Evolutionary conservation across 495 filamentous ascomycete genomes (phyloP), one percentile per base, ranked within the genome.

Genomic region (Aspergillus avenaceus): DNA sequence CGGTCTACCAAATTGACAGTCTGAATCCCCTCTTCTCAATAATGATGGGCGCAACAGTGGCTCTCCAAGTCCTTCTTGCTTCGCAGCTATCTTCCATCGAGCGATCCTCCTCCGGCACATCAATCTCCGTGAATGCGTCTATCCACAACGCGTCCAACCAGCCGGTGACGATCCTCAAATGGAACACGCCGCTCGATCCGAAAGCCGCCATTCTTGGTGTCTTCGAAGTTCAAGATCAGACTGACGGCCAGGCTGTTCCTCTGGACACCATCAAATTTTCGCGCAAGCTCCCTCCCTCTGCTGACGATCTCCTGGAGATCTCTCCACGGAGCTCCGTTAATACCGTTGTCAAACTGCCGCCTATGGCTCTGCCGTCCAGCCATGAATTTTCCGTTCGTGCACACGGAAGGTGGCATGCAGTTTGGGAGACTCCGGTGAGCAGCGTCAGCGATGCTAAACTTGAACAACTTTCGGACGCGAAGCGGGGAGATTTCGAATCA

Each of bases 31-130:
- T 28, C 24, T 28, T 19, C 25, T 18, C 25, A 16, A 36, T 36
- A n/a, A 36, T 36, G 32, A 36, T 36, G 32, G n/a, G 4, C 32
- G 32, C 32, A n/a, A 14, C 25, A 3, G 24, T 44, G 7, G 25
- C 41, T 28, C 41, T 44, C 5, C 41, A 44, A 21, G 41, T 44
- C 22, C n/a, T 44, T 4, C 41, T 44, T n/a, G 41, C 41, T 9
- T 25, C 41, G 41, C 41, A 44, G 21, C 22, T 44, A 14, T 18
- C 29, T 18, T 44, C 41, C 5, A 26, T 44, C 25, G 32, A 36
- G 6, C 32, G n/a, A 36, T 28, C 41, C 3, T 44, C 41, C 1
- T 6, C 41, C 2, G n/a, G 16, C 3, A 16, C 41, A 7, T n/a
- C 25, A 12, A 11, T 44, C 21, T 29, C 41, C 3, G 12, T 44